Evolutionary conservation across 805 yeast genomes (phyloP).

Genomic region (Zygosaccharomyces kombuchaensis): DNA sequence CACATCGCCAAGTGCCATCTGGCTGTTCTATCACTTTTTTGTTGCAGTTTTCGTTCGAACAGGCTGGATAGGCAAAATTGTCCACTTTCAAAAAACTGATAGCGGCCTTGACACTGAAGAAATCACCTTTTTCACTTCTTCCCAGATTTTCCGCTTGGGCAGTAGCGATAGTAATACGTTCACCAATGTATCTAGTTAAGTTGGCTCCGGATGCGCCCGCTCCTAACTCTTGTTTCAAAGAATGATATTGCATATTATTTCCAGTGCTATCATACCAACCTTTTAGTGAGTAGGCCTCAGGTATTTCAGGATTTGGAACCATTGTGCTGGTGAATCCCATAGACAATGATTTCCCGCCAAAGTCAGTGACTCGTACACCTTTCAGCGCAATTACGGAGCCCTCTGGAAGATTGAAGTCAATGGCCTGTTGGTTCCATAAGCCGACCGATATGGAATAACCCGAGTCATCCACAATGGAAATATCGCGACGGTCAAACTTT

Average conservation of each 20-base stretch:
- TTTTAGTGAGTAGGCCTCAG: constrained; percentile 80
- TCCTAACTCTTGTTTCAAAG: constrained; percentile 52
- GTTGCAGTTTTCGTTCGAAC: constrained; percentile 70
- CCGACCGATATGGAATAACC: constrained; percentile 73
- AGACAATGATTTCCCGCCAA: constrained; percentile 79
- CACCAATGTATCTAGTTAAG: constrained; percentile 41
- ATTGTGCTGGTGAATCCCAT: constrained; percentile 75
- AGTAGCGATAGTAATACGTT: constrained; percentile 61
- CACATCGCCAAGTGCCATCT: constrained; percentile 87
- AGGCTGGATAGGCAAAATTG: constrained; percentile 85
- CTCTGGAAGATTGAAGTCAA: constrained; percentile 64
- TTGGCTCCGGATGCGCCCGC: constrained; percentile 34
- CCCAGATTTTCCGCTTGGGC: constrained; percentile 70
- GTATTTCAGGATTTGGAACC: constrained; percentile 77
- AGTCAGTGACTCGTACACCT: constrained; percentile 85
- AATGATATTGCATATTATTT: constrained; percentile 52
- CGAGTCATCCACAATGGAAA: constrained; percentile 79
- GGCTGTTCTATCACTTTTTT: constrained; percentile 75
- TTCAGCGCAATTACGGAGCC: constrained; percentile 89
- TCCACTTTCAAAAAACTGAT: constrained; percentile 68
- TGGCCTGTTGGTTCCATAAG: constrained; percentile 85
- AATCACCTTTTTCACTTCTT: constrained; percentile 72
- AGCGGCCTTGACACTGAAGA: constrained; percentile 68
- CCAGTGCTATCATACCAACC: constrained; percentile 95
- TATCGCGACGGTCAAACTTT: constrained; percentile 88